Base-by-base conservation (phyloP, 1,284 basidiomycete species). In the Pisolithus thermaeus region DNA sequence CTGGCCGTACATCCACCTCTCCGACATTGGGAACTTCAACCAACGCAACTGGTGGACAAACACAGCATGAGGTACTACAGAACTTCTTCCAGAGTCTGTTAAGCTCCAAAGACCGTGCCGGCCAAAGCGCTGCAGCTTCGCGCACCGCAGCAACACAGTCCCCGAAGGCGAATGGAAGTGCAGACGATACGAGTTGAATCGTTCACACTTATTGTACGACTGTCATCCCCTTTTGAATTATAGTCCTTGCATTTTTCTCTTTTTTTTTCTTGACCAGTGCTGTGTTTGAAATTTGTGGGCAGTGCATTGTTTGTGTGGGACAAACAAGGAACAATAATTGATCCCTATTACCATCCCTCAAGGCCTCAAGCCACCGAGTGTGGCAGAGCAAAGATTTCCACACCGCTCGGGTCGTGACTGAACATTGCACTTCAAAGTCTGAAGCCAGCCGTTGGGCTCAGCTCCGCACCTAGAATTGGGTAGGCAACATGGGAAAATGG, bases 31-130 rank as follows among this genome's bases (percentile, higher is more conserved):
- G 68, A 18, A 62, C 70, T 9, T 66, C 74, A n/a, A 72, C 80
- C 14, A 78, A 73, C 56, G 71, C 79, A 28, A 72, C 75, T 6
- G 72, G 73, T 12, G 67, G 76, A n/a, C 83, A 81, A 65, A 79
- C 79, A 42, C 85, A 89, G 56, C 87, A 92, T 61, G 87, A 92
- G 63, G 87, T 92, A 7, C 64, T 92, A 55, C 87, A 90, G 59
- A 87, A 88, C 65, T 92, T 92, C 74, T 92, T 92, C 81, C 81
- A 90, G 70, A 87, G 83, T 55, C 65, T 92, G 60, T 69, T 92
- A 57, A 84, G 76, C 58, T 80, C 79, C 47, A 84, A 83, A 64
- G 84, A 84, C 56, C 74, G 81, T n/a, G 63, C 59, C 9, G 57
- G 58, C 1, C 61, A 65, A 22, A 60, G 60, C 40, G 61, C 60